A percentile compares a stretch with the other conserved stretches of the same genome.
Evolutionary conservation across 148 eudicot species (phyloP).

Genomic region (Chenopodium album): DNA sequence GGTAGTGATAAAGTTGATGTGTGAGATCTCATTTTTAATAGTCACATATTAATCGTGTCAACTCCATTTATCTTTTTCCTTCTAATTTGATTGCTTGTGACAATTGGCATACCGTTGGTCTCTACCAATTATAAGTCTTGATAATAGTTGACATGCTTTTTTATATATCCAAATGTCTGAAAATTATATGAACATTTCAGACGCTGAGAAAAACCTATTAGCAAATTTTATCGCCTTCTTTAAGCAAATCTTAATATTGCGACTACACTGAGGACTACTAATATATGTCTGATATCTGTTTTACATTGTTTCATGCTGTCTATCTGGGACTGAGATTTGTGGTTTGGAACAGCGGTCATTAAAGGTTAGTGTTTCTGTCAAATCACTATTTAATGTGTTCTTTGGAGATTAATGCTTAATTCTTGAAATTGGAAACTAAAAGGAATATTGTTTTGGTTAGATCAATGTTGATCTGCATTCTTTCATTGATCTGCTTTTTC

Average conservation of each 20-base stretch:
- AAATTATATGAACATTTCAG: background rate
- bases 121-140: background rate
- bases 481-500: background rate
- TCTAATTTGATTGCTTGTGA: background rate
- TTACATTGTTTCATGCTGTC: background rate
- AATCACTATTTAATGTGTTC: constrained; percentile 32
- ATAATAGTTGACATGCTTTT: background rate
- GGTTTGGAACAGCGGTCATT: constrained; percentile 47
- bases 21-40: background rate
- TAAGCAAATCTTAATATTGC: background rate
- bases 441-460: background rate
- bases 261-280: background rate
- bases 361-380: background rate
- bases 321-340: constrained; percentile 22
- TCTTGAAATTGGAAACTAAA: background rate
- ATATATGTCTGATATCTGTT: background rate
- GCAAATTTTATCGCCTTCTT: background rate
- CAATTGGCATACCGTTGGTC: background rate
- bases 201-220: background rate
- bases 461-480: background rate
- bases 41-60: background rate
- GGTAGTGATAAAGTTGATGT: background rate
- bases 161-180: background rate
- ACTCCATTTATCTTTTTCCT: background rate
- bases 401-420: constrained; percentile 42